Conservation (phyloP, 805 yeast species). For the Lipomyces yamadae region DNA sequence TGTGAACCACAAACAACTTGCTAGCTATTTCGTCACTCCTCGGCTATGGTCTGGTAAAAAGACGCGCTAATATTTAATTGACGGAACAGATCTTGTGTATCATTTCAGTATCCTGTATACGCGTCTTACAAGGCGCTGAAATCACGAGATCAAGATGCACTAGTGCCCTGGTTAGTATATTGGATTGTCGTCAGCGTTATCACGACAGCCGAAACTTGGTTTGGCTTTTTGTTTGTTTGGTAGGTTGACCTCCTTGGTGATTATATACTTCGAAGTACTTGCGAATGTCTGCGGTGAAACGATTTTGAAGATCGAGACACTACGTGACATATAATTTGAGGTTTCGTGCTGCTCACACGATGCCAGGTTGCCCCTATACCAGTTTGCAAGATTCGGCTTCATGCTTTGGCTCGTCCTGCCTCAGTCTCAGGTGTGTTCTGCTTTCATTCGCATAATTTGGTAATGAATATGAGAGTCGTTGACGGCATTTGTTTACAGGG, state of each 20-base stretch:
- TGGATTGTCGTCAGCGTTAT: conserved; percentile 67
- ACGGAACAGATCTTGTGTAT: conserved; percentile 43
- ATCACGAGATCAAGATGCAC: conserved; percentile 47
- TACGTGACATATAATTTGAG: neutral
- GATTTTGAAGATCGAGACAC: neutral
- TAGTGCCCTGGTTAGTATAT: conserved; percentile 58
- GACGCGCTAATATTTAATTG: neutral
- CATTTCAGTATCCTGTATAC: conserved; percentile 61
- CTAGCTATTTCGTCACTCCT: neutral
- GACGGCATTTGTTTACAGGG: conserved; percentile 22
- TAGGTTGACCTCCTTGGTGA: conserved; percentile 8
- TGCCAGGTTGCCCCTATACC: conserved; percentile 59
- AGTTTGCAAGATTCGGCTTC: conserved; percentile 54
- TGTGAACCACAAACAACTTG: neutral
- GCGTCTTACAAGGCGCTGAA: conserved; percentile 66
- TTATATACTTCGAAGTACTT: neutral
- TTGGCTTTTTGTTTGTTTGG: conserved; percentile 52
- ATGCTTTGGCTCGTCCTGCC: conserved; percentile 67
- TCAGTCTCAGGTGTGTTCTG: conserved; percentile 47
- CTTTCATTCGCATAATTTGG: neutral
- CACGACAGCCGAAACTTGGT: conserved; percentile 49
- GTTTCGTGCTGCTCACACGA: neutral
- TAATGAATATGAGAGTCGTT: neutral
- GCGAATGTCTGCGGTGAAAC: neutral
- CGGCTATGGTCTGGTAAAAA: neutral